A percentile compares a stretch with the other conserved stretches of the same genome.
Evolutionary conservation across 805 yeast species (phyloP).

Genomic region (Kuraishia capsulata): DNA sequence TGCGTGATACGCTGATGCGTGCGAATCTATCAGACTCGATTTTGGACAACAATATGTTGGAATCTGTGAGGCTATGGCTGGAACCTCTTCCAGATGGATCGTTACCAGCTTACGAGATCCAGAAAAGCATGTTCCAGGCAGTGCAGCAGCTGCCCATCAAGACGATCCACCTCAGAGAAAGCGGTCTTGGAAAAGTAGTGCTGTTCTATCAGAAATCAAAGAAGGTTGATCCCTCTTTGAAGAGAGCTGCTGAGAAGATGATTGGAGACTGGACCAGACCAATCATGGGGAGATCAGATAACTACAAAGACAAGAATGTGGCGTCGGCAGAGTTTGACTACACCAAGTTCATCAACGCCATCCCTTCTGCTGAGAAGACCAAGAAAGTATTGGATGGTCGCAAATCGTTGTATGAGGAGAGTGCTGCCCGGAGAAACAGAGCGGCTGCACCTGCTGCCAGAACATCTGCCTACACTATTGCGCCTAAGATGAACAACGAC

Average conservation of each 20-base stretch:
- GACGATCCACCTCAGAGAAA: constrained; percentile 89
- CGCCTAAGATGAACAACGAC: constrained; percentile 66
- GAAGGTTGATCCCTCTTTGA: constrained; percentile 79
- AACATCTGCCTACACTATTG: constrained; percentile 81
- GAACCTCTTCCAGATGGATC: constrained; percentile 98
- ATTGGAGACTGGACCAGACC: constrained; percentile 99
- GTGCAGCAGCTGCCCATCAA: constrained; percentile 79
- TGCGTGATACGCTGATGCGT: constrained; percentile 64
- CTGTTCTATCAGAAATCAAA: constrained; percentile 88
- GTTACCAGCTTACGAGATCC: constrained; percentile 95
- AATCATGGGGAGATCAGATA: constrained; percentile 89
- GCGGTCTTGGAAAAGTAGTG: constrained; percentile 89
- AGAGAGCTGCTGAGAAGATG: constrained; percentile 81
- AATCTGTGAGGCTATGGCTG: constrained; percentile 92
- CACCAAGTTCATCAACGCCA: constrained; percentile 35
- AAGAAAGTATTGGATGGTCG: constrained; percentile 20
- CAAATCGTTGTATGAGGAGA: constrained; percentile 73
- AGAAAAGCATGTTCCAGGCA: constrained; percentile 73
- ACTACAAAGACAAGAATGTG: constrained; percentile 80
- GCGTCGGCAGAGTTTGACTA: constrained; percentile 61
- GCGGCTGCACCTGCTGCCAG: constrained; percentile 95
- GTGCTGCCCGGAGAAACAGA: constrained; percentile 85
- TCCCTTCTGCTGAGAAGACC: constrained; percentile 22
- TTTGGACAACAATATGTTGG: constrained; percentile 85
- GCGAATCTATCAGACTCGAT: constrained; percentile 86